Conservation (phyloP, 331 rosid species). For the Erythrophleum ivorense region DNA sequence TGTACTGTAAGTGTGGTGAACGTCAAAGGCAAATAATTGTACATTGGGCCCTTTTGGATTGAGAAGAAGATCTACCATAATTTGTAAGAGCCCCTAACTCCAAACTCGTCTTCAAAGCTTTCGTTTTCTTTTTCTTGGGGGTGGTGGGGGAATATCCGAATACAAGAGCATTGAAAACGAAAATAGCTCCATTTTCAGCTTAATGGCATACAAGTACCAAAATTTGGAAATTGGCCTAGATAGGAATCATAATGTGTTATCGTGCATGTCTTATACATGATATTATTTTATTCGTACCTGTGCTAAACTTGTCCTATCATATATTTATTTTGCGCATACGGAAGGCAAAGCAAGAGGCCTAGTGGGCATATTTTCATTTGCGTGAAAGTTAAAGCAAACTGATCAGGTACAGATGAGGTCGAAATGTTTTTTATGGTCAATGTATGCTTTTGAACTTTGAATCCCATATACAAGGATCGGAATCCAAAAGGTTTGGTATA, state of each 20-base stretch:
- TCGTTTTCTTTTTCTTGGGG: background rate
- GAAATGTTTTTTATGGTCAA: background rate
- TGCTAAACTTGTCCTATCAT: constrained; percentile 34
- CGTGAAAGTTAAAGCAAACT: constrained; percentile 43
- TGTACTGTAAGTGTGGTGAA: background rate
- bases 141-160: background rate
- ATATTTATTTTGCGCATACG: constrained; percentile 39
- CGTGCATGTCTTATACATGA: background rate
- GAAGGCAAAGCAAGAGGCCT: constrained; percentile 17
- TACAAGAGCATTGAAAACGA: constrained; percentile 8
- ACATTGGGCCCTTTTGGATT: too few species aligned
- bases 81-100: background rate
- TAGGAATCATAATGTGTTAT: background rate
- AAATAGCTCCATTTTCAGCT: constrained; percentile 3
- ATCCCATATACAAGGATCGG: too few species aligned
- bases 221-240: background rate
- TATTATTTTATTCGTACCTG: background rate
- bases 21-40: background rate
- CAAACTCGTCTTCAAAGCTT: background rate
- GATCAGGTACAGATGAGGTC: background rate
- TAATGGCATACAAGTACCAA: constrained; percentile 2
- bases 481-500: constrained; percentile 32
- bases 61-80: too few species aligned
- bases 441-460: background rate
- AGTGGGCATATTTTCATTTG: constrained; percentile 29